phyloP scores from a whole-genome alignment of 345 rosid species.

The Eucalyptus leucophloia region DNA sequence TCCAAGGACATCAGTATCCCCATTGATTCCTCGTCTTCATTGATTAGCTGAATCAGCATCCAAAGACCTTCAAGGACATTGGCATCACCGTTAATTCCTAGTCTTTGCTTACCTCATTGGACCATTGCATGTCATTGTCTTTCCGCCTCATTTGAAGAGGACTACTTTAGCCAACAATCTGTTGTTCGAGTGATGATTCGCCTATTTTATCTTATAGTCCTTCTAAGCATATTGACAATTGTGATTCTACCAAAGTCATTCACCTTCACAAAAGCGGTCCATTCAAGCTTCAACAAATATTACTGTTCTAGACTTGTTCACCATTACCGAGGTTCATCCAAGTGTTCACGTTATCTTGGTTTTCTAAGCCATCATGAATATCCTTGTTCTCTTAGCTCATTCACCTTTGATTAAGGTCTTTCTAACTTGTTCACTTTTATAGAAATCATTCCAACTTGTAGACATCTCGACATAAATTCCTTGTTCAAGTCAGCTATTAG shows the following conservation, averaged over 20 bases:
- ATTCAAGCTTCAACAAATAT: background rate
- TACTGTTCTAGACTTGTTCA: background rate
- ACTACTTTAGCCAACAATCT: background rate
- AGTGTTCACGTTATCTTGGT: background rate
- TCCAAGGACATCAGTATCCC: background rate
- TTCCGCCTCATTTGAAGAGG: background rate
- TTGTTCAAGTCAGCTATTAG: no score
- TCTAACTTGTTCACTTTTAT: no score
- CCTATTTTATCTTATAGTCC: background rate
- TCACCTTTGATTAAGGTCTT: background rate
- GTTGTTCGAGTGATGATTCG: background rate
- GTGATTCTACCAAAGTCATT: background rate
- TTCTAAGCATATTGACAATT: background rate
- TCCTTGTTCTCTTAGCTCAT: background rate
- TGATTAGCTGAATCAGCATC: background rate
- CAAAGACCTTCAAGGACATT: background rate
- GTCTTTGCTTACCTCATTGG: background rate
- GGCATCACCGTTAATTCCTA: background rate
- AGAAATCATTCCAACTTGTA: background rate
- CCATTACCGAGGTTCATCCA: background rate
- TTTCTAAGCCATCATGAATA: background rate
- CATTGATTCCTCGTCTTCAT: background rate
- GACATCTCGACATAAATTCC: background rate
- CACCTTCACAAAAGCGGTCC: background rate
- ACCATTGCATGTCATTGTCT: background rate